Evolutionary conservation across 129 eudicot genomes (phyloP), one percentile per base, ranked within the genome.

Genomic region (Tagetes erecta): DNA sequence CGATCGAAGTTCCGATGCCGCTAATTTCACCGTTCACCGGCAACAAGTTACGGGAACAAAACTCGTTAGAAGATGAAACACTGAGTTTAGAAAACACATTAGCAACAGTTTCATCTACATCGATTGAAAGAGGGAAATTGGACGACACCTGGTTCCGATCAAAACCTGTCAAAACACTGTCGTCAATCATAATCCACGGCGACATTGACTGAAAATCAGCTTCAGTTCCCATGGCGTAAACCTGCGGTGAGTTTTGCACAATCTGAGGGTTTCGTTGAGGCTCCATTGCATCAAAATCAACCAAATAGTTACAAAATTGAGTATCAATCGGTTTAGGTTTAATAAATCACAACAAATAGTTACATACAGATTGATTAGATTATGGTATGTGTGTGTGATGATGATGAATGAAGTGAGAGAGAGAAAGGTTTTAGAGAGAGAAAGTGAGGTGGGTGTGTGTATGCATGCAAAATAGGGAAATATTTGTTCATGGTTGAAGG

Each of bases 391-490:
- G 42, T 68, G 51, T 31, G 41, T 44, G 46, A 42, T 44, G 42
- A 75, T 67, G 68, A 41, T 76, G 80, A 53, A 70, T 60, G 50
- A 53, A 35, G 52, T 65, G 49, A 74, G 79, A 65, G 72, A 38
- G 65, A 73, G 77, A 52, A 37, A 39, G 52, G 8, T n/a, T n/a
- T 45, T 11, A 52, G 55, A 39, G 72, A 39, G 66, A 12, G 30
- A 5, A 64, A 8, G 3, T 35, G 20, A 12, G 63, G 36, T 31
- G 76, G 34, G 33, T 30, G 41, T 20, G 14, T 38, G 73, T 51
- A 37, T 82, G 85, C 92, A 87, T 87, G 86, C 81, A 87, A 74
- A 79, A 65, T 64, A 68, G 52, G 78, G 83, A 71, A 84, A 76
- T 65, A 76, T 77, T 51, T 71, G 55, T 52, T 36, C 78, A 80